Base-by-base conservation (phyloP, 2,329 filamentous ascomycete genomes). In the Leptographium procerum region DNA sequence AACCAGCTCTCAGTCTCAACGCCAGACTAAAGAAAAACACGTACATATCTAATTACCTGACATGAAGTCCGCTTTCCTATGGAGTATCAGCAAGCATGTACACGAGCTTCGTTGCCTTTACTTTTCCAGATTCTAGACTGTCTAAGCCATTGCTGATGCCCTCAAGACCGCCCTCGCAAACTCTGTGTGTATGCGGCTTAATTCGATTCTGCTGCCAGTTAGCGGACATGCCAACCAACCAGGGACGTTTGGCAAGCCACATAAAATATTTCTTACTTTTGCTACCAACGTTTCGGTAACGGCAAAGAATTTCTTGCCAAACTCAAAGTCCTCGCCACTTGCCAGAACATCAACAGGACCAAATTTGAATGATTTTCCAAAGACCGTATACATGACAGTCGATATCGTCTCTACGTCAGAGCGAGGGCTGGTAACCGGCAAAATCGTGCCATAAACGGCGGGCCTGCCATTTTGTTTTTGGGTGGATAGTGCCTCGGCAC, bases 101-200 rank as follows among this genome's bases (percentile, higher is more conserved):
- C 8, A 74, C 71, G 64, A 75, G 60, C 65, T 75, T 75, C 58
- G 63, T 65, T 4, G 67, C 72, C 57, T 68, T 71, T n/a, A 74
- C 66, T 65, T 64, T 65, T 3, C 65, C 66, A 28, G 62, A 57
- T 58, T 57, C 66, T 57, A 70, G 34, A 24, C 67, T 64, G 47
- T 64, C 47, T 58, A 70, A 14, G 2, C 69, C 69, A 16, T 61
- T 58, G 43, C 66, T 13, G 36, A 69, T 66, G 0, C 67, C 67
- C 31, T 69, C 65, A 28, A 70, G 53, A 13, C 59, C 59, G 2
- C 68, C 67, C 59, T 59, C 57, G 4, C 66, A 64, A 0, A 64
- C 64, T 11, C 64, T 57, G 43, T 66, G 62, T 5, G 64, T 52
- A 16, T 64, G 61, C 9, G 68, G 60, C 22, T 22, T 40, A 43